Evolutionary conservation across 148 eudicot species (phyloP), one percentile per base, ranked within the genome.

Genomic region (Spergularia bocconei): DNA sequence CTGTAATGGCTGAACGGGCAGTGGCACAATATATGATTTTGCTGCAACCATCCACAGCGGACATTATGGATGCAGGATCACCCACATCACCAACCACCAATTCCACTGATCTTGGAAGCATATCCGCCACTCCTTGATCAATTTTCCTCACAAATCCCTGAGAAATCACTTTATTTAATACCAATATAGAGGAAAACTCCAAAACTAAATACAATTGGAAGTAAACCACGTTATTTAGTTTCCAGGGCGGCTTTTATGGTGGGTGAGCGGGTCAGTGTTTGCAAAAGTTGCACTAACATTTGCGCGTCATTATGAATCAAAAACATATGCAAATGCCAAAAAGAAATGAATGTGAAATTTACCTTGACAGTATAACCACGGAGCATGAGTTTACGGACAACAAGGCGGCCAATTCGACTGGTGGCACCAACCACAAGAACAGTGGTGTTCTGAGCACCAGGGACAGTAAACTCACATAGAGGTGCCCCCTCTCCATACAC

Each of bases 381-480:
- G 72, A 94, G 96, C 98, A 94, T 94, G 74, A 94, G 98, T 82
- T 94, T 94, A 17, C 98, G 84, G 72, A 94, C 92, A 21, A 94
- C 97, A 44, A 94, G 89, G 41, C 97, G 87, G 20, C 98, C 98
- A 20, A 91, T 96, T 13, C 98, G 92, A 79, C 98, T 92, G 55
- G 97, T 94, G 53, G 98, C 98, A 59, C 98, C 98, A 13, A 90
- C 93, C 4, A 94, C 98, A 55, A 94, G 97, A 65, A 94, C 92
- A 44, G 92, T 92, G 47, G 97, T 94, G 65, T 92, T 94, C 87
- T 92, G 98, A 65, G 98, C 98, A 17, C 96, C 98, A 55, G 98
- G 98, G 58, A 90, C 73, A 29, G 92, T 87, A 69, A 93, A 93
- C 74, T 93, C 98, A 61, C 98, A 91, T 87, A 90, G 81, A 4